Percentiles rank a stretch among this genome's conserved stretches.
These are phyloP conservation scores for Scytalidium lignicola DNA, from an alignment of 2,329 filamentous ascomycete genomes.

Conservation along the genomic window DNA sequence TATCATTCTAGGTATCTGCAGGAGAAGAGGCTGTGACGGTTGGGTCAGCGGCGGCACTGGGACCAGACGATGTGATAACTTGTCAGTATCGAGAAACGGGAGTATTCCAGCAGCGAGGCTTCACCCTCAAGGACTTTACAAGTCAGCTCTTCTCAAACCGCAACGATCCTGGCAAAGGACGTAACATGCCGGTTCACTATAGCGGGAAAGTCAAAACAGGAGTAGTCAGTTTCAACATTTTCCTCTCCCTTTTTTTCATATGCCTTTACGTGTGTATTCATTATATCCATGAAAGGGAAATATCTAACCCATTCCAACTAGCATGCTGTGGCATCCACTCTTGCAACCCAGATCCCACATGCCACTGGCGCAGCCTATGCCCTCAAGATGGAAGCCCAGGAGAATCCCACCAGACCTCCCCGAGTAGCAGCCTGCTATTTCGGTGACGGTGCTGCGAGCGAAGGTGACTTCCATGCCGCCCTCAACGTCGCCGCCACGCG, in stretches of 20 bases:
- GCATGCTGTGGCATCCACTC: conserved; percentile 75
- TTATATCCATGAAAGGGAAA: background rate
- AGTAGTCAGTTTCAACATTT: conserved; percentile 50
- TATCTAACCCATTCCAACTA: conserved; percentile 23
- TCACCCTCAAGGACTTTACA: conserved; percentile 83
- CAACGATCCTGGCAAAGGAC: conserved; percentile 69
- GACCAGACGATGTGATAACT: conserved; percentile 77
- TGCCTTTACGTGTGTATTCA: background rate
- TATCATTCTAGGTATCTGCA: conserved; percentile 41
- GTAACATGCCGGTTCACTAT: conserved; percentile 96
- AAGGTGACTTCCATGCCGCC: conserved; percentile 86
- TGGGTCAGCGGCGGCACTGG: conserved; percentile 73
- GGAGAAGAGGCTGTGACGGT: conserved; percentile 91
- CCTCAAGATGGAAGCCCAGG: conserved; percentile 67
- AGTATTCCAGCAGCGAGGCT: conserved; percentile 81
- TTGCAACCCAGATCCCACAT: conserved; percentile 82
- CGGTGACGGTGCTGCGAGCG: conserved; percentile 79
- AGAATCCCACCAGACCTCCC: conserved; percentile 59
- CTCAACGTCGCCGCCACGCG: conserved; percentile 82
- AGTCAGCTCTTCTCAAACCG: conserved; percentile 82
- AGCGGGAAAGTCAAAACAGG: conserved; percentile 71
- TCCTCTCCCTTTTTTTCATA: background rate
- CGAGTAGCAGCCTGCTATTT: conserved; percentile 76
- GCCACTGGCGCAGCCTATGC: conserved; percentile 79
- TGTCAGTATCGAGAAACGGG: conserved; percentile 90